Evolutionary conservation across 2,329 filamentous ascomycete genomes (phyloP).

Genomic region (Aschersonia sp.): DNA sequence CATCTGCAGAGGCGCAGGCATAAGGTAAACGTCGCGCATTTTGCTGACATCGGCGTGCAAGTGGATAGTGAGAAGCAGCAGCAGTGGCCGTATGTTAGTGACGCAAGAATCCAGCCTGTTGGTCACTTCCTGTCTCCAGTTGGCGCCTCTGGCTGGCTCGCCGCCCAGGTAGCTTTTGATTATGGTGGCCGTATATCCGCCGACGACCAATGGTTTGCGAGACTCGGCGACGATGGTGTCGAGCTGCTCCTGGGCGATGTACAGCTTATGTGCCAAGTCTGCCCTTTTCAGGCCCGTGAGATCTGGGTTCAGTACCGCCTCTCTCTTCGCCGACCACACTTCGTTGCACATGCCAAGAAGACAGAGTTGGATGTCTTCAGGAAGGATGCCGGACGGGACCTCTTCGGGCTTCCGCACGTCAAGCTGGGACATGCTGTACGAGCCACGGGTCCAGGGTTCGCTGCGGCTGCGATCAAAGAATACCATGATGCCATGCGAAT

Average conservation of each 20-base stretch:
- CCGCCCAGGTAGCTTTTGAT: constrained; percentile 13
- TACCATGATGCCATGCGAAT: constrained; percentile 19
- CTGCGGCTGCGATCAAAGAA: constrained; percentile 18
- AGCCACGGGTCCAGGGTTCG: constrained; percentile 17
- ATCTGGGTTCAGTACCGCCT: constrained; percentile 9
- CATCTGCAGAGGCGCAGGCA: not conserved
- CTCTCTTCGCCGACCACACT: constrained; percentile 16
- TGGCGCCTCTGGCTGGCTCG: constrained; percentile 10
- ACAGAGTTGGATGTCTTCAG: constrained; percentile 20
- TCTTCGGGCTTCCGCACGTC: constrained; percentile 12
- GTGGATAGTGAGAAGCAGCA: constrained; percentile 21
- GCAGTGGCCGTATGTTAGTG: constrained; percentile 19
- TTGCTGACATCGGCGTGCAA: constrained; percentile 18
- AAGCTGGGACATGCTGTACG: constrained; percentile 16
- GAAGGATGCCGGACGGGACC: constrained; percentile 11
- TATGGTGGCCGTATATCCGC: constrained; percentile 7
- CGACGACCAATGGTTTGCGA: constrained; percentile 6
- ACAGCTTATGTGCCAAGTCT: constrained; percentile 4
- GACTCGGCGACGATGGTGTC: constrained; percentile 6
- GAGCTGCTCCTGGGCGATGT: constrained; percentile 7
- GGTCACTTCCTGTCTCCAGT: constrained; percentile 11
- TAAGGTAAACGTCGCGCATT: constrained; percentile 3
- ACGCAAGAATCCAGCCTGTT: constrained; percentile 14
- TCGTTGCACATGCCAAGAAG: constrained; percentile 14
- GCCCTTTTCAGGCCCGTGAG: constrained; percentile 1